Evolutionary conservation across 177 flowering plant species (phyloP).

Genomic region (Vitis hybrid): DNA sequence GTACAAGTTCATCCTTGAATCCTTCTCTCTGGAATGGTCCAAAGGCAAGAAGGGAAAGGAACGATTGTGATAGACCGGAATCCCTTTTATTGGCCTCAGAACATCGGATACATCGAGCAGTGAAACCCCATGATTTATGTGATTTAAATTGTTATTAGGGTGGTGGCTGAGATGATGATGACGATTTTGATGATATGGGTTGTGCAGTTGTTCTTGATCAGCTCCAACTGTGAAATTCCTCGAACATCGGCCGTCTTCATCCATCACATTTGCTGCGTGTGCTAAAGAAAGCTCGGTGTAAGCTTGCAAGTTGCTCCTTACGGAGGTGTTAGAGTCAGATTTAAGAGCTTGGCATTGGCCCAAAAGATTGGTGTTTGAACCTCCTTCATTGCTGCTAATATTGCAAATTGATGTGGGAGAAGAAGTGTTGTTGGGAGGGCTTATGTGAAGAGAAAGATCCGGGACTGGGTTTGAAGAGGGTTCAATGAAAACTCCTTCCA

Average conservation of each 20-base stretch:
- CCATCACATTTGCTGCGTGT: slow-evolving; percentile 21
- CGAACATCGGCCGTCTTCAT: slow-evolving; percentile 15
- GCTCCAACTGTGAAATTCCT: slow-evolving; percentile 22
- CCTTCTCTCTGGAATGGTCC: slow-evolving; percentile 33
- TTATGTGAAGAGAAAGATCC: slow-evolving; percentile 81
- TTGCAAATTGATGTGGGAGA: slow-evolving; percentile 20
- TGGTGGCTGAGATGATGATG: slow-evolving; percentile 4
- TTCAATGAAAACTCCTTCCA: slow-evolving; percentile 56
- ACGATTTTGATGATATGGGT: slow-evolving; percentile 17
- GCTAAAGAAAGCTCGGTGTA: slow-evolving; percentile 62
- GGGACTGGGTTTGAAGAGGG: slow-evolving; percentile 44
- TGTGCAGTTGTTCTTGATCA: slow-evolving; percentile 15
- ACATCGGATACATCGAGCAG: slow-evolving; percentile 43
- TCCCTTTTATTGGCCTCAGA: slow-evolving; percentile 67
- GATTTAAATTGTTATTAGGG: slow-evolving; percentile 16
- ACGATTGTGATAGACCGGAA: slow-evolving; percentile 74
- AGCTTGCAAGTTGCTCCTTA: slow-evolving; percentile 21
- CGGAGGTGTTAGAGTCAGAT: slow-evolving; percentile 13
- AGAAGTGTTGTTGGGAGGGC: slow-evolving; percentile 53
- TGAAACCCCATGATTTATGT: slow-evolving; percentile 36
- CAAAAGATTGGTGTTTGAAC: background rate
- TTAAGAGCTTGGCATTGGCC: slow-evolving; percentile 8
- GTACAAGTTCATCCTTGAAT: slow-evolving; percentile 42
- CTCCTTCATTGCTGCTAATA: background rate
- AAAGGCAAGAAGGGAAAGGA: slow-evolving; percentile 55